A percentile compares a stretch with the other conserved stretches of the same genome.
phyloP scores from a whole-genome alignment of 176 grass and related monocot genomes.

The Triticum dicoccoides region DNA sequence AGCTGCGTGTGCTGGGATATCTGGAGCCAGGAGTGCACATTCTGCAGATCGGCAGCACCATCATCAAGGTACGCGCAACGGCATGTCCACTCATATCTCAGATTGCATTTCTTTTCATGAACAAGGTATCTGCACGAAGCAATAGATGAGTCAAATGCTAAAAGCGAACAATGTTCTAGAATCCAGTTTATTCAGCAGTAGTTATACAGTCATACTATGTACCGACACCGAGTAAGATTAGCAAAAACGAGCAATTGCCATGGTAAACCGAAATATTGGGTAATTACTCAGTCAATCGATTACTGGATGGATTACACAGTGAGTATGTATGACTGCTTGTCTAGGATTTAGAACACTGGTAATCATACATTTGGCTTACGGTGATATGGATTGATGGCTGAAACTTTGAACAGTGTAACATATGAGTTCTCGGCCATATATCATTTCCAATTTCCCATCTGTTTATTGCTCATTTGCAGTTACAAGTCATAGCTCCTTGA shows the following conservation, averaged over 20 bases:
- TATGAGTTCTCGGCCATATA: background rate
- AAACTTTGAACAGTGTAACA: background rate
- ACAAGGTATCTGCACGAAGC: background rate
- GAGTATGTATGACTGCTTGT: background rate
- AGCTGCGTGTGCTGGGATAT: background rate
- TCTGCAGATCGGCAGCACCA: background rate
- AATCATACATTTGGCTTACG: background rate
- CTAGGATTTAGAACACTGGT: background rate
- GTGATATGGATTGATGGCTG: background rate
- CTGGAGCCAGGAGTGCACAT: constrained; percentile 11
- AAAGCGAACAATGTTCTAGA: background rate
- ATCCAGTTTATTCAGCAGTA: background rate
- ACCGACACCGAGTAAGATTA: background rate
- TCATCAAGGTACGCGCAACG: background rate
- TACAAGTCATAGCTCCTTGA: background rate
- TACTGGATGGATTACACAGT: background rate
- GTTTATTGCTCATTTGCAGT: background rate
- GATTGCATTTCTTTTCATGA: background rate
- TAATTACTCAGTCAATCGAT: background rate
- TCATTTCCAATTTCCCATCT: background rate
- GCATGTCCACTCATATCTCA: background rate
- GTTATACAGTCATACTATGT: background rate
- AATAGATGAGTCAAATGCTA: background rate
- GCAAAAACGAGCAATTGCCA: background rate
- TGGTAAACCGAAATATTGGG: background rate